Conservation (phyloP, 805 yeast species). For the Candida stauntonica region DNA sequence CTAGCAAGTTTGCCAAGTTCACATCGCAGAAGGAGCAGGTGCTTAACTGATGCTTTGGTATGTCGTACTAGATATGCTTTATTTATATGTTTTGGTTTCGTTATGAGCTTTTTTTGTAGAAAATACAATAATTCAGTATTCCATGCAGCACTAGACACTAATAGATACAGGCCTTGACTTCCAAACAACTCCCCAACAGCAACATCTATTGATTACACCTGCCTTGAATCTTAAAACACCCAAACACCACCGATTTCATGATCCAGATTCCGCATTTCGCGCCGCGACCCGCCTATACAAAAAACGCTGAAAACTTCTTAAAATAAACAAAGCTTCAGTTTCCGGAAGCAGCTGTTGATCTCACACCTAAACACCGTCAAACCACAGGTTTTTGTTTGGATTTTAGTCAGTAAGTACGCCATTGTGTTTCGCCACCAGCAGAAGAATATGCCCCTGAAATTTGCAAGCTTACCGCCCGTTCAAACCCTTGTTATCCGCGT, state of each 20-base stretch:
- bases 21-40: slow-evolving; percentile 27
- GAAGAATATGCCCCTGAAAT: not conserved
- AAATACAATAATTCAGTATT: no score
- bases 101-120: no score
- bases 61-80: not conserved
- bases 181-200: no score
- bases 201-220: no score
- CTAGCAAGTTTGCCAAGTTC: slow-evolving; percentile 66
- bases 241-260: slow-evolving; percentile 12
- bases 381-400: no score
- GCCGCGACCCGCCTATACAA: slow-evolving; percentile 5
- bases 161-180: no score
- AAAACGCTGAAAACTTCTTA: slow-evolving; percentile 15
- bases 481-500: not conserved
- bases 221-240: slow-evolving; percentile 1
- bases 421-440: not conserved
- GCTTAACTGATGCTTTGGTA: not conserved
- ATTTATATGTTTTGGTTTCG: not conserved
- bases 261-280: not conserved
- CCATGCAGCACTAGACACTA: no score
- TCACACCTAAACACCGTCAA: no score
- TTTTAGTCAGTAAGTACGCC: not conserved
- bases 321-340: slow-evolving; percentile 15
- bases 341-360: slow-evolving; percentile 6
- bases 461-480: not conserved